phyloP scores from a whole-genome alignment of 441 rosid species.

The Gossypium armourianum region DNA sequence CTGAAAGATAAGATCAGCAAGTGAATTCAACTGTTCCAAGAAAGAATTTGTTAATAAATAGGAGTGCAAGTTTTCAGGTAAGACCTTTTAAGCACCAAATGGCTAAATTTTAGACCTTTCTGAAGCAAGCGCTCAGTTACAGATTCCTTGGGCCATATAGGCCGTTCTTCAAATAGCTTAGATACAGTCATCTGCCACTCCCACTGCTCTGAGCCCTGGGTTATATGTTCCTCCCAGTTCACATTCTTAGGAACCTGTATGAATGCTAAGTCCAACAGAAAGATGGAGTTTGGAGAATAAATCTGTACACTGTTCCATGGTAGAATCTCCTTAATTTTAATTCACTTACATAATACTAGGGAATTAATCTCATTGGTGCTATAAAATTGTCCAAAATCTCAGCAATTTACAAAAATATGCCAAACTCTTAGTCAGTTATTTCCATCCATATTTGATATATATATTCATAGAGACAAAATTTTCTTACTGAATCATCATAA shows the following conservation, averaged over 20 bases:
- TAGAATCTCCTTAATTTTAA: not conserved
- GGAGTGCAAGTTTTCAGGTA: constrained; percentile 8
- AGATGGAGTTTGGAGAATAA: constrained; percentile 5
- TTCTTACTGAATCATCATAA: not conserved
- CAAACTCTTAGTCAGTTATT: not conserved
- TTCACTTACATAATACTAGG: not conserved
- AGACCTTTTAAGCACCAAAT: constrained; percentile 62
- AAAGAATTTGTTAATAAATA: constrained; percentile 11
- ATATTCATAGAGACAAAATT: not conserved
- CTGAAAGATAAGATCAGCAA: constrained; percentile 27
- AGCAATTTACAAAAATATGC: not conserved
- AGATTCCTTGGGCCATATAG: constrained; percentile 82
- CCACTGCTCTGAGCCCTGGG: constrained; percentile 54
- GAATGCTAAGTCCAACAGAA: constrained; percentile 37
- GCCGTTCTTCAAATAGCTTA: constrained; percentile 73
- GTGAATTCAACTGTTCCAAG: not conserved
- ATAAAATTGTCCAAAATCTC: not conserved
- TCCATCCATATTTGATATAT: not conserved
- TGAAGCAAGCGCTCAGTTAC: constrained; percentile 55
- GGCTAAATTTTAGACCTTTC: constrained; percentile 50
- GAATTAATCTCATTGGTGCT: not conserved
- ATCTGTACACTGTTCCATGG: not conserved
- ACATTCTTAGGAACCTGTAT: constrained; percentile 76
- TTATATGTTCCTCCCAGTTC: constrained; percentile 55
- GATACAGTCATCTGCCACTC: constrained; percentile 60